Evolutionary conservation across 306 rosid species (phyloP).

Genomic region (Dryas alaskensis): DNA sequence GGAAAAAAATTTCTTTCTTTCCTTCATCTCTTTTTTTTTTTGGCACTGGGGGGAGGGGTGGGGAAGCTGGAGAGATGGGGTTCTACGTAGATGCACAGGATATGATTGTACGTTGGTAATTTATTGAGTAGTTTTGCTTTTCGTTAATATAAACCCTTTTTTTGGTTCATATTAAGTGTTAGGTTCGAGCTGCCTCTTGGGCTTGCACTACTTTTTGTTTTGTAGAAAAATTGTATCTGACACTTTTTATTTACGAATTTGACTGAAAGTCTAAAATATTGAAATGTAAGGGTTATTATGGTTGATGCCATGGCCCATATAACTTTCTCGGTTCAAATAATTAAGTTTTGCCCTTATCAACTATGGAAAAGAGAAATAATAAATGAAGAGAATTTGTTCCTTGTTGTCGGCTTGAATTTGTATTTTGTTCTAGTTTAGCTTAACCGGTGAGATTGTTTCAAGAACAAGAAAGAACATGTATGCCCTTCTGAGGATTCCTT

Average conservation of each 20-base stretch:
- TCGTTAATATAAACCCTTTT: neutral
- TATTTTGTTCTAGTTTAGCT: neutral
- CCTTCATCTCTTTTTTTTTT: too few relatives aligned
- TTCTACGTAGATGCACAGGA: neutral
- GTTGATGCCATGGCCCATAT: neutral
- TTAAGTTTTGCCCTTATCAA: too few relatives aligned
- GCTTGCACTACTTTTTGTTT: constrained; percentile 8
- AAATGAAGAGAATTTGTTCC: neutral
- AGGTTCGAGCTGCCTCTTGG: constrained; percentile 16
- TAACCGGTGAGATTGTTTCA: neutral
- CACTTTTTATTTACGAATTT: neutral
- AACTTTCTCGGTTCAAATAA: neutral
- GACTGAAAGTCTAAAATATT: neutral
- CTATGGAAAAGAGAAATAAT: neutral
- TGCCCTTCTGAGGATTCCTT: neutral
- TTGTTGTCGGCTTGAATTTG: neutral
- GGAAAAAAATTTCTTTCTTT: neutral
- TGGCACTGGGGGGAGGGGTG: neutral
- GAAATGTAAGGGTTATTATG: neutral
- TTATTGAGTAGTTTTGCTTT: neutral
- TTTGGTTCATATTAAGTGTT: constrained; percentile 6
- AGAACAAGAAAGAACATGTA: neutral
- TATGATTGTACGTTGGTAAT: neutral
- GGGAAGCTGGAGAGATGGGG: neutral
- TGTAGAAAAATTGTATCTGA: neutral